These are phyloP conservation scores for Parietaria judaica DNA, from an alignment of 306 rosid species.

Conservation along the genomic window DNA sequence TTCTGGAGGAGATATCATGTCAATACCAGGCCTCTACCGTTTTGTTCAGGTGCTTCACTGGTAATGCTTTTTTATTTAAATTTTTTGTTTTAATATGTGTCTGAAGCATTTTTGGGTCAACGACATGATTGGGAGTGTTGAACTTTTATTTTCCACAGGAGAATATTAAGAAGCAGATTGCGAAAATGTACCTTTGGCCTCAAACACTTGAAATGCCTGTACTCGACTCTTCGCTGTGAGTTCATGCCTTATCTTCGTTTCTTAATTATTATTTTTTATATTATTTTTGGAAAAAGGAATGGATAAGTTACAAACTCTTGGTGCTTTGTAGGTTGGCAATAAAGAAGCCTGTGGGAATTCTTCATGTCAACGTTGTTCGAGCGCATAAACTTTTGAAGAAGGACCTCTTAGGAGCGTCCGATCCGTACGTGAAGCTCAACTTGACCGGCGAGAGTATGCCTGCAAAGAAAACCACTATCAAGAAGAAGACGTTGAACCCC, in stretches of 20 bases:
- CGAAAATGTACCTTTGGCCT: constrained; percentile 83
- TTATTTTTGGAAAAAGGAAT: neutral
- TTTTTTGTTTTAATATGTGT: constrained; percentile 3
- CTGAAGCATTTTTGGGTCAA: neutral
- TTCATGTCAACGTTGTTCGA: constrained; percentile 73
- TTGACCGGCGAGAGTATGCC: constrained; percentile 62
- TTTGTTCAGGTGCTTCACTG: constrained; percentile 66
- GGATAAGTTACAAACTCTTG: neutral
- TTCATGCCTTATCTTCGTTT: constrained; percentile 11
- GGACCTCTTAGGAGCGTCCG: constrained; percentile 84
- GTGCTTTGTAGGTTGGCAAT: constrained; percentile 34
- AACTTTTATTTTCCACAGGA: constrained; percentile 40
- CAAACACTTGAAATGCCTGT: constrained; percentile 62
- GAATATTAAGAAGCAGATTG: constrained; percentile 58
- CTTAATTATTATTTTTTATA: neutral
- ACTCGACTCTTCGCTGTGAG: constrained; percentile 65
- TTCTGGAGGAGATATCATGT: constrained; percentile 81
- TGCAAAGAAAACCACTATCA: constrained; percentile 67
- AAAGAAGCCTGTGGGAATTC: constrained; percentile 88
- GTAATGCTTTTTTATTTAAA: constrained; percentile 13
- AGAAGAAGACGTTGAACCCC: constrained; percentile 79
- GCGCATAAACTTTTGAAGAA: constrained; percentile 79
- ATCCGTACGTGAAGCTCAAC: constrained; percentile 84
- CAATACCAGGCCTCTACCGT: constrained; percentile 80
- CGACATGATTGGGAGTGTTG: no score